phyloP scores from a whole-genome alignment of 192 early-diverging fungal species.

The Coemansia sp. region DNA sequence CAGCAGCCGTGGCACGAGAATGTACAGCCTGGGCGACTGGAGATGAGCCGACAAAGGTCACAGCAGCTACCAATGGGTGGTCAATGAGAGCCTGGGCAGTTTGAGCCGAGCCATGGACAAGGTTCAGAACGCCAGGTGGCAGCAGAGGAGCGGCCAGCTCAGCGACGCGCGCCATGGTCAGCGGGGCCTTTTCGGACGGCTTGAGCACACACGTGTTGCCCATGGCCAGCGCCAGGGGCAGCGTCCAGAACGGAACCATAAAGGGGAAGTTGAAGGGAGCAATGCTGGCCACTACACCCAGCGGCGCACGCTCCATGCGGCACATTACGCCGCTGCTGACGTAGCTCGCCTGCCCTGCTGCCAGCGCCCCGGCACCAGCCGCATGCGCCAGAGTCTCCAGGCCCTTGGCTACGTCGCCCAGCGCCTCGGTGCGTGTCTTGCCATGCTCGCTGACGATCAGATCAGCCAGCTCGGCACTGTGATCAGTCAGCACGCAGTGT shows the following conservation, averaged over 20 bases:
- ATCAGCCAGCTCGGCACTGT: constrained; percentile 65
- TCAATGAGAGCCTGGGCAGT: constrained; percentile 59
- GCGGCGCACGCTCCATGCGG: constrained; percentile 59
- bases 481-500: constrained; percentile 56
- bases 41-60: constrained; percentile 81
- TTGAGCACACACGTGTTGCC: constrained; percentile 76
- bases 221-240: constrained; percentile 68
- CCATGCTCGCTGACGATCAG: constrained; percentile 77
- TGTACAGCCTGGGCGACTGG: constrained; percentile 65
- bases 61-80: constrained; percentile 62
- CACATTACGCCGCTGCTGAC: constrained; percentile 69
- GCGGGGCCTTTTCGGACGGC: constrained; percentile 78
- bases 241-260: constrained; percentile 83
- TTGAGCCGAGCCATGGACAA: constrained; percentile 61
- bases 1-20: constrained; percentile 44
- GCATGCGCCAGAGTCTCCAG: constrained; percentile 80
- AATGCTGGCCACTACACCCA: constrained; percentile 75
- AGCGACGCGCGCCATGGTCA: constrained; percentile 70
- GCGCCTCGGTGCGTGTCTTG: constrained; percentile 71
- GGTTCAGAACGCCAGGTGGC: constrained; percentile 72
- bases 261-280: constrained; percentile 85
- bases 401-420: constrained; percentile 71
- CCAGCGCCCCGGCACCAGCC: constrained; percentile 61
- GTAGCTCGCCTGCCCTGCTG: constrained; percentile 59
- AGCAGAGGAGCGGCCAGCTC: constrained; percentile 58